A percentile compares a stretch with the other conserved stretches of the same genome.
phyloP scores from a whole-genome alignment of 1,284 basidiomycete species.

The Puccinia hordei region DNA sequence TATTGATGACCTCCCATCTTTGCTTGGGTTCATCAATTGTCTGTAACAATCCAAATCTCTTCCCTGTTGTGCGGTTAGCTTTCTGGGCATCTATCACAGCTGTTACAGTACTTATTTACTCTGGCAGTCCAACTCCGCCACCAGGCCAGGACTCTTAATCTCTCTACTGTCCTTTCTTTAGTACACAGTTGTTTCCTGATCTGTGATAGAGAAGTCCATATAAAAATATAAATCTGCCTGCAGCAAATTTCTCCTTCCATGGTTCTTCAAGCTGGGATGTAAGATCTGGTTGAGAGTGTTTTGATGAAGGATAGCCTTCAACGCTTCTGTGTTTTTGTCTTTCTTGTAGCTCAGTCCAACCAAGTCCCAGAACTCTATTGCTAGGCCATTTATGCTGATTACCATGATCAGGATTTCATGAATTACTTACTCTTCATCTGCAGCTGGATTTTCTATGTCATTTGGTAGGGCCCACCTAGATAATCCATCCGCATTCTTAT shows the following conservation, averaged over 20 bases:
- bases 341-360: too few relatives aligned
- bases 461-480: neutral
- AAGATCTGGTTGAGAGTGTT: too few relatives aligned
- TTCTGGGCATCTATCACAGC: neutral
- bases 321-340: too few relatives aligned
- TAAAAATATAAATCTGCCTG: too few relatives aligned
- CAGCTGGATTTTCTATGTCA: neutral
- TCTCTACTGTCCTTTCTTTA: slow-evolving; percentile 10
- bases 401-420: too few relatives aligned
- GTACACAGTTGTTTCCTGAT: too few relatives aligned
- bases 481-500: slow-evolving; percentile 10
- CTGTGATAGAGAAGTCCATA: too few relatives aligned
- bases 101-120: neutral
- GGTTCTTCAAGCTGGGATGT: too few relatives aligned
- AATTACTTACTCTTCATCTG: slow-evolving; percentile 7
- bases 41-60: neutral
- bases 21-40: neutral
- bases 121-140: neutral
- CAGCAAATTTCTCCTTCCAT: too few relatives aligned
- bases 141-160: neutral
- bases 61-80: neutral
- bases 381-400: too few relatives aligned
- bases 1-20: neutral
- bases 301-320: too few relatives aligned
- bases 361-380: too few relatives aligned